Percentiles rank a stretch among this genome's conserved stretches.
Evolutionary conservation across 2,329 filamentous ascomycete genomes (phyloP).

Genomic region (Aspergillus sclerotialis): DNA sequence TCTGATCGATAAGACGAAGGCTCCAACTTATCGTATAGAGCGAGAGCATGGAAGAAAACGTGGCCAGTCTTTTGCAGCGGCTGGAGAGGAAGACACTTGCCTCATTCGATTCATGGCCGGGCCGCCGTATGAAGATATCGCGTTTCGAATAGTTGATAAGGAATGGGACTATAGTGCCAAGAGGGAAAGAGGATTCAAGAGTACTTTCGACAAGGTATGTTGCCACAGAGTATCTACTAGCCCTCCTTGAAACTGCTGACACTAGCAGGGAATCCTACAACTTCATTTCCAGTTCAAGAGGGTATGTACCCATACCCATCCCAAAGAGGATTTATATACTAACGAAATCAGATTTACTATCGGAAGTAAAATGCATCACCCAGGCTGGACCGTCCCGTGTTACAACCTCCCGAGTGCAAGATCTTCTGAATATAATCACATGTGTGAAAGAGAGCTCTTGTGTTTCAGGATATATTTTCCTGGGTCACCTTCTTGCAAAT

Average conservation of each 20-base stretch:
- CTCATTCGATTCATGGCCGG: conserved; percentile 93
- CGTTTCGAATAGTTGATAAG: conserved; percentile 93
- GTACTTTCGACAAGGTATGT: conserved; percentile 92
- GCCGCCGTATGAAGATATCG: conserved; percentile 92
- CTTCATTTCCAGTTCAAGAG: conserved; percentile 99
- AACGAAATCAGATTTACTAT: conserved; percentile 37
- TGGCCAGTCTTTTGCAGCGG: conserved; percentile 86
- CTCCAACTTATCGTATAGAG: conserved; percentile 92
- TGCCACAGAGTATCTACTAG: too few species aligned
- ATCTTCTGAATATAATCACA: conserved; percentile 4
- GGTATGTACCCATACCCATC: conserved; percentile 44
- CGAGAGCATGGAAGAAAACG: conserved; percentile 82
- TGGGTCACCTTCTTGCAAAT: neutral
- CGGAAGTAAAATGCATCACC: conserved; percentile 33
- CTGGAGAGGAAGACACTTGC: conserved; percentile 94
- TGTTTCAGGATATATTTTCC: conserved; percentile 16
- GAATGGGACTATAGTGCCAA: conserved; percentile 99
- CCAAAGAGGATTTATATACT: conserved; percentile 4
- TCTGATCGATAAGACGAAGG: conserved; percentile 87
- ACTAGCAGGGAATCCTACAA: conserved; percentile 73
- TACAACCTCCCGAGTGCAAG: conserved; percentile 3
- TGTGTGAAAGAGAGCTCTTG: conserved; percentile 7
- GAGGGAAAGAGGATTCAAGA: conserved; percentile 86
- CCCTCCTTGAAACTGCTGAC: neutral
- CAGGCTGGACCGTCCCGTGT: conserved; percentile 5